Evolutionary conservation across 2,329 filamentous ascomycete genomes (phyloP).

Genomic region (Pseudogymnoascus sp.): DNA sequence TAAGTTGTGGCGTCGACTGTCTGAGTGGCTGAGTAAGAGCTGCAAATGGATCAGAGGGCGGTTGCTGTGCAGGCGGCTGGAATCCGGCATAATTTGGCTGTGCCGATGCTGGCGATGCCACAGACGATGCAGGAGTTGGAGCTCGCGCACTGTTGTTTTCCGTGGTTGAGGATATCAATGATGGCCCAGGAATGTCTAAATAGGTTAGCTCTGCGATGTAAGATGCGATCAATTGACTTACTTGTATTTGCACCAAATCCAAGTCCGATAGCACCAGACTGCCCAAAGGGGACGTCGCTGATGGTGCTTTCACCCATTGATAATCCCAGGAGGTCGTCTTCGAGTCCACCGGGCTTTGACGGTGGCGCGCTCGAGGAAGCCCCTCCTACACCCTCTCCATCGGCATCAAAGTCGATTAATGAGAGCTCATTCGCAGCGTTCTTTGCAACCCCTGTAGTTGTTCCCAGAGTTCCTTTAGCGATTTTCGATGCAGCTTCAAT

Average conservation of each 20-base stretch:
- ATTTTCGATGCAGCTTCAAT: constrained; percentile 74
- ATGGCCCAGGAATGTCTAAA: constrained; percentile 52
- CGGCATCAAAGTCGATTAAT: constrained; percentile 80
- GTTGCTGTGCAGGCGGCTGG: constrained; percentile 36
- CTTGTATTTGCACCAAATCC: constrained; percentile 65
- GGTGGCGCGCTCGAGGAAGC: constrained; percentile 34
- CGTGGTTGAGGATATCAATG: constrained; percentile 55
- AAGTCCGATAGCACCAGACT: constrained; percentile 74
- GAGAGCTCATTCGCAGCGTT: constrained; percentile 72
- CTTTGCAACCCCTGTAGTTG: constrained; percentile 55
- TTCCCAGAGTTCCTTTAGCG: constrained; percentile 68
- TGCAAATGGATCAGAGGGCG: constrained; percentile 49
- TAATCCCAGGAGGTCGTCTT: constrained; percentile 84
- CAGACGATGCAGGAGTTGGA: constrained; percentile 33
- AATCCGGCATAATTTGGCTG: constrained; percentile 39
- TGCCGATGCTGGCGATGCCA: constrained; percentile 17
- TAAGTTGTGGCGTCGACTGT: constrained; percentile 39
- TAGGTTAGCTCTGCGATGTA: constrained; percentile 21
- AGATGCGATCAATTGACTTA: constrained; percentile 32
- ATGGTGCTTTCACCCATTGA: constrained; percentile 53
- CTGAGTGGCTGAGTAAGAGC: constrained; percentile 38
- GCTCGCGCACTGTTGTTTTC: constrained; percentile 49
- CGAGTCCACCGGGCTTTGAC: constrained; percentile 56
- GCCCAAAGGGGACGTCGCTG: constrained; percentile 43
- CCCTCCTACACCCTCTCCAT: constrained; percentile 48